Evolutionary conservation across 1,284 basidiomycete species (phyloP), one percentile per base, ranked within the genome.

Genomic region (Sporisorium graminicola): DNA sequence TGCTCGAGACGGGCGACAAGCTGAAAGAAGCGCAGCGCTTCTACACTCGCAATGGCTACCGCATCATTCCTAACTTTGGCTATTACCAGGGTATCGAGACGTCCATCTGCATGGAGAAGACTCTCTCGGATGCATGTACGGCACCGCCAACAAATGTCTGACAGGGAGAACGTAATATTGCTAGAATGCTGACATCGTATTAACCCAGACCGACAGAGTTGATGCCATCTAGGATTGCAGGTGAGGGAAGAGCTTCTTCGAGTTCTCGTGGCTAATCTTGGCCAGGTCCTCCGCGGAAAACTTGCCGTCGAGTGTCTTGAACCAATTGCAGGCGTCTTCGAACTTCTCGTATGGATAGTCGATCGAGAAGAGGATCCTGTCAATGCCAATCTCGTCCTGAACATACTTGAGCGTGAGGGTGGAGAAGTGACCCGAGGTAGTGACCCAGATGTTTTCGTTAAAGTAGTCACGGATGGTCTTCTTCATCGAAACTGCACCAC

Each of bases 341-440:
- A 85, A 84, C 62, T 78, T 75, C 62, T 85, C 84, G 67, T 84
- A 85, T 7, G 84, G 84, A 64, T 83, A 84, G 80, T 85, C 84
- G 71, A 84, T 82, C 7, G 84, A 84, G 77, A 85, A 85, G n/a
- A 84, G 75, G 60, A 85, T 74, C 22, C 83, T 78, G 59, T 85
- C 84, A n/a, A 80, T 71, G 27, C 84, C 81, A 40, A 81, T 69
- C 56, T 81, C 78, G 22, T 74, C 71, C 46, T 72, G 74, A 29
- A 79, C 78, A 26, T 78, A 80, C 57, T 80, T 81, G 54, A 81
- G 74, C 47, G 77, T 76, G 22, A 71, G 60, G 14, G 74, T 81
- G 43, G 72, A 67, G 59, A 81, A 81, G 61, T 81, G 78, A 8
- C 80, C 80, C 29, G 78, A 80, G 52, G 68, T 84, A 64, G 75